Base-by-base conservation (phyloP, 169 alveolate genomes). In the Cryptosporidium ryanae region DNA sequence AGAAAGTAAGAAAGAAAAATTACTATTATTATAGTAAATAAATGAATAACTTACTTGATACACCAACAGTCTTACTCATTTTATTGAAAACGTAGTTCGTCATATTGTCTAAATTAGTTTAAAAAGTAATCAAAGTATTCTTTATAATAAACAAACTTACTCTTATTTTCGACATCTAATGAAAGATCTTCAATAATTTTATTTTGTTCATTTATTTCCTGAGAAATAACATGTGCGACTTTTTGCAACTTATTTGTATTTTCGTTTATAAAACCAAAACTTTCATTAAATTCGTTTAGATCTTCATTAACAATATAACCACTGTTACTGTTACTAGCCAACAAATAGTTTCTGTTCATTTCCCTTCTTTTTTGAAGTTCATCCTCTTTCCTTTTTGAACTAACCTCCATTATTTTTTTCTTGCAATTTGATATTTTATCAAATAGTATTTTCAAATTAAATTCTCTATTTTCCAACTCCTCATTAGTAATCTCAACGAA, bases 181-280 rank as follows among this genome's bases (percentile, higher is more conserved):
- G 13, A 21, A 46, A 76, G 29, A 23, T 46, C 71, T 21, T 76
- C 76, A 31, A 76, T 76, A 57, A 76, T 57, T 21, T 55, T 55
- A 76, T 76, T 76, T 61, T 76, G 87, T 38, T 76, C 87, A 44
- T 61, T 59, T 31, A 76, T 57, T 17, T 76, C 87, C 64, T 76
- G 50, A 18, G 87, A 76, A n/a, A 76, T 76, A 44, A 76, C 48
- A 21, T 34, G 25, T 13, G 87, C 87, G 18, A 70, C 87, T 12
- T 59, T 76, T 10, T 76, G 64, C 25, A 76, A 55, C 27, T 55
- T 76, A 38, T 59, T 44, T 25, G 87, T 59, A 34, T 76, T 57
- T 59, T 76, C 46, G 43, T n/a, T 27, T 17, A 76, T 76, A 43
- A 21, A 38, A 27, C 63, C 61, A 27, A 76, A 46, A 25, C 27